Conservation (phyloP, 768 basidiomycete genomes). For the Termitomyces heimii region DNA sequence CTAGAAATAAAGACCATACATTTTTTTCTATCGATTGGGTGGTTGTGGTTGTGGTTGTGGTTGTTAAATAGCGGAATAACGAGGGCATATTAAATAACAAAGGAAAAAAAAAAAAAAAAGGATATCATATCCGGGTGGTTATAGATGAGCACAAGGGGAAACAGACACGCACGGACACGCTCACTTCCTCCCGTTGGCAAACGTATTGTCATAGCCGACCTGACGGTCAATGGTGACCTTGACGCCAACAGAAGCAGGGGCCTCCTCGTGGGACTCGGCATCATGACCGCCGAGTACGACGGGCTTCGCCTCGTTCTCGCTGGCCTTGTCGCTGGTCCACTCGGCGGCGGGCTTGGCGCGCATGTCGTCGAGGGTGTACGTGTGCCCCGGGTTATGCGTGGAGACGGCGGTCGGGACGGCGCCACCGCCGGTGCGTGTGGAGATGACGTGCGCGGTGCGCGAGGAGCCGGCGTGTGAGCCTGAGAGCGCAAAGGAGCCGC, state of each 20-base stretch:
- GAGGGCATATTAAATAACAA: not conserved
- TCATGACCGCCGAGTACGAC: slow-evolving; percentile 26
- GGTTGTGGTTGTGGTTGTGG: no score
- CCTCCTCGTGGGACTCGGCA: slow-evolving; percentile 10
- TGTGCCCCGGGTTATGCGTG: slow-evolving; percentile 27
- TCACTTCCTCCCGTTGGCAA: slow-evolving; percentile 2
- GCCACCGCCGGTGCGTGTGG: slow-evolving; percentile 37
- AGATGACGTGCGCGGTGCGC: slow-evolving; percentile 47
- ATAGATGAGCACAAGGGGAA: not conserved
- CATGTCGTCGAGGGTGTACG: slow-evolving; percentile 52
- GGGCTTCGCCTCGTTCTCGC: slow-evolving; percentile 34
- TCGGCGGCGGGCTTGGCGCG: slow-evolving; percentile 38
- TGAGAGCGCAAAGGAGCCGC: slow-evolving; percentile 64
- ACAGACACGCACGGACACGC: not conserved
- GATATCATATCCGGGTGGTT: not conserved
- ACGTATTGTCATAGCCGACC: slow-evolving; percentile 39
- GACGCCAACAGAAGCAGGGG: slow-evolving; percentile 33
- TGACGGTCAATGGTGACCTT: slow-evolving; percentile 55
- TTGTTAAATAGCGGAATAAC: not conserved
- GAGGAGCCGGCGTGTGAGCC: slow-evolving; percentile 38
- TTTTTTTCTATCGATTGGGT: not conserved
- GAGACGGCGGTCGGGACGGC: slow-evolving; percentile 31
- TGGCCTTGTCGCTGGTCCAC: slow-evolving; percentile 39
- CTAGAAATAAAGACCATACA: not conserved
- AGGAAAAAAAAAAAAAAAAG: not conserved